Evolutionary conservation across 768 basidiomycete species (phyloP).

Genomic region (Rickenella mellea): DNA sequence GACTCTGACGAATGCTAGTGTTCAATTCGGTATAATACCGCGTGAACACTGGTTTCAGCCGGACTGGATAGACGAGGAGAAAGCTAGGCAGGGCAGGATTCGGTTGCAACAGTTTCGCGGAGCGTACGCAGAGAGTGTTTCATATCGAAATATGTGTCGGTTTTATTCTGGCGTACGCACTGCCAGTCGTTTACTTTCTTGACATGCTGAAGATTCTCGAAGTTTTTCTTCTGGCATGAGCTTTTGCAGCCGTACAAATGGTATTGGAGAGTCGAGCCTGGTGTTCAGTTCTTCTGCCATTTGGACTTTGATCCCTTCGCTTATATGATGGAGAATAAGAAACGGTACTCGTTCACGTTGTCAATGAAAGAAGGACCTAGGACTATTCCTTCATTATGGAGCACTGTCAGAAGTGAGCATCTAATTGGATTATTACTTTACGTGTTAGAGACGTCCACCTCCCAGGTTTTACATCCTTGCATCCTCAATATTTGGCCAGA

Average conservation of each 20-base stretch:
- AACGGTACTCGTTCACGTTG: constrained; percentile 68
- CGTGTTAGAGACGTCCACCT: background rate
- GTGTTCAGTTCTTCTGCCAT: constrained; percentile 71
- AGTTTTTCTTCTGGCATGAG: constrained; percentile 68
- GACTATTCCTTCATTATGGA: constrained; percentile 72
- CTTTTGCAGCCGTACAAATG: constrained; percentile 58
- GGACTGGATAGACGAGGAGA: constrained; percentile 47
- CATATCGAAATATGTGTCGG: constrained; percentile 65
- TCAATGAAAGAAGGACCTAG: constrained; percentile 66
- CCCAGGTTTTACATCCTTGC: constrained; percentile 44
- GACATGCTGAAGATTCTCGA: background rate
- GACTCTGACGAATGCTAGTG: constrained; percentile 39
- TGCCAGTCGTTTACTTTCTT: background rate
- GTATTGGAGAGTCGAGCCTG: constrained; percentile 79
- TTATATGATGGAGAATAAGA: constrained; percentile 60
- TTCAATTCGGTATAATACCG: constrained; percentile 34
- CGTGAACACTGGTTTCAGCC: constrained; percentile 55
- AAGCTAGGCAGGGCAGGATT: constrained; percentile 1
- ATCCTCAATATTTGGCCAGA: constrained; percentile 46
- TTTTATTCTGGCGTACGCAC: constrained; percentile 52
- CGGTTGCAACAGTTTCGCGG: background rate
- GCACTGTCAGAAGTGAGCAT: constrained; percentile 46
- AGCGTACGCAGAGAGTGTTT: background rate
- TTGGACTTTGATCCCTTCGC: constrained; percentile 58
- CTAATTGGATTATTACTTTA: constrained; percentile 10